Conservation (phyloP, 106 monocot genomes). For the Dendrobium nobile region DNA sequence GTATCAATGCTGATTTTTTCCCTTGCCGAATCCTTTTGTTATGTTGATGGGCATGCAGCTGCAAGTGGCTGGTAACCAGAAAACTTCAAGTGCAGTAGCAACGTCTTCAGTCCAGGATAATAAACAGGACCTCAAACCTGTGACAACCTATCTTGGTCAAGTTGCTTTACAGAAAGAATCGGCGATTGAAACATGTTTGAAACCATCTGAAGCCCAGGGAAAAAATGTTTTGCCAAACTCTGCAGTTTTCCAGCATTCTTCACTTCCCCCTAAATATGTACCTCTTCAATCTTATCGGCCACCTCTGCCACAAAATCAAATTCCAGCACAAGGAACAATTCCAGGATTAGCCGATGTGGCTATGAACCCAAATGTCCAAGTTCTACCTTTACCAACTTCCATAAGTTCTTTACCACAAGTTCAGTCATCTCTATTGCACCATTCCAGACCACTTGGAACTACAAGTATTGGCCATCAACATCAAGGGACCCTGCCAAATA, state of each 20-base stretch:
- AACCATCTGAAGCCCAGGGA: conserved; percentile 20
- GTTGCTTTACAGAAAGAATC: conserved; percentile 22
- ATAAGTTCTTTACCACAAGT: conserved; percentile 29
- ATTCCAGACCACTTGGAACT: conserved; percentile 26
- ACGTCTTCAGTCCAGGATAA: conserved; percentile 21
- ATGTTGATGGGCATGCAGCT: conserved; percentile 35
- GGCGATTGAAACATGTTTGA: conserved; percentile 19
- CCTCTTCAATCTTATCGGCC: conserved; percentile 33
- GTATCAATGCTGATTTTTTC: background rate
- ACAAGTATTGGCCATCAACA: conserved; percentile 18
- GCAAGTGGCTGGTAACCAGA: conserved; percentile 53
- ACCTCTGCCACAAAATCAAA: conserved; percentile 15
- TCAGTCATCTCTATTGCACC: conserved; percentile 33
- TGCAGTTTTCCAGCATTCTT: conserved; percentile 16
- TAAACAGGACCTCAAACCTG: conserved; percentile 21
- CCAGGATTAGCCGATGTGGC: conserved; percentile 17
- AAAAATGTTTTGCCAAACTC: conserved; percentile 22
- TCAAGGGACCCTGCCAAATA: conserved; percentile 15
- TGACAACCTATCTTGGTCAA: conserved; percentile 24
- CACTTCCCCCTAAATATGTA: conserved; percentile 16
- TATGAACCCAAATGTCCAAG: conserved; percentile 14
- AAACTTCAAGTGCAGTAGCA: conserved; percentile 18
- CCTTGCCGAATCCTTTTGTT: background rate
- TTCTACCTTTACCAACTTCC: conserved; percentile 23
- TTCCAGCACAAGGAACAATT: conserved; percentile 17